Evolutionary conservation across 108 stramenopile genomes (phyloP), one percentile per base, ranked within the genome.

Genomic region (Nitzschia inconspicua): DNA sequence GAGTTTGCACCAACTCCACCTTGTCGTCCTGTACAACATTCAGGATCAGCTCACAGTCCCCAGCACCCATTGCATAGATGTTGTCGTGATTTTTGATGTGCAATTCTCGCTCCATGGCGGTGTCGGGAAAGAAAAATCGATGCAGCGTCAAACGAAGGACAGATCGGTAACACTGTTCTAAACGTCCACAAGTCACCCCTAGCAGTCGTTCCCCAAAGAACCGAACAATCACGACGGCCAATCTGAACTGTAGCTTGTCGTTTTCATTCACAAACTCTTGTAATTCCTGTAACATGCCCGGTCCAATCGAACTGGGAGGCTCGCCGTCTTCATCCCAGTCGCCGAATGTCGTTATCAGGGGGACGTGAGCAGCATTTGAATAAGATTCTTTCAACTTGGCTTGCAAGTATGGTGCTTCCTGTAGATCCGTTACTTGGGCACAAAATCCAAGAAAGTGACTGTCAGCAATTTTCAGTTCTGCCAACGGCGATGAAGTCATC

Each of bases 181-280:
- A 63, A 57, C 87, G 57, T 0, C 87, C 87, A 66, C 84, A 88
- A 0, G 87, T 83, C 2, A 85, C 87, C 3, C 87, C 87, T 24
- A 88, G 47, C 9, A 83, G 54, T 24, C 63, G 59, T 2, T 57
- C 37, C 5, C 59, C 63, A 55, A 82, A 88, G 54, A 70, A 77
- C 20, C 87, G 65, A 11, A 88, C 87, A 35, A 88, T 58, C 14
- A 70, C 72, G 13, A 88, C 56, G 8, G 77, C 82, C 22, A 58
- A 58, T 16, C 40, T 37, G 16, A 18, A 40, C 54, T 68, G 14
- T 57, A 34, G 30, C 37, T 47, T 14, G 19, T 3, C 22, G 9
- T 62, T 20, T 14, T 40, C 25, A 7, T 29, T 46, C 10, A 26
- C 46, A 29, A 60, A 57, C 2, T 32, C 11, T 48, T 44, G 27